A percentile compares a stretch with the other conserved stretches of the same genome.
phyloP scores from a whole-genome alignment of 306 rosid genomes.

The Mimosa bimucronata region DNA sequence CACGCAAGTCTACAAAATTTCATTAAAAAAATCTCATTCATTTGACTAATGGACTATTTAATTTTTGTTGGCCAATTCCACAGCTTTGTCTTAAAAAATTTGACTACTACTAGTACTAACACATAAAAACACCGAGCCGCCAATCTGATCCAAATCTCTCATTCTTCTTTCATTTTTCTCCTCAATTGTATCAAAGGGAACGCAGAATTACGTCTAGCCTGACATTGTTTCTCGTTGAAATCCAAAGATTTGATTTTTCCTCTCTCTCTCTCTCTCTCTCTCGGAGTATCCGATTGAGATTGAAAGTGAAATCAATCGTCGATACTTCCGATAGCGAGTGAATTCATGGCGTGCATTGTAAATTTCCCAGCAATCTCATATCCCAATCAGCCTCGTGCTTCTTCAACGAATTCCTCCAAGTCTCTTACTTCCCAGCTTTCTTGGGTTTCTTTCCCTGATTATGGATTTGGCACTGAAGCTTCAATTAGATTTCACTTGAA shows the following conservation, averaged over 20 bases:
- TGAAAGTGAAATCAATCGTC: not conserved
- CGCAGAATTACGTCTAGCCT: not conserved
- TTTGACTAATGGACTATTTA: not conserved
- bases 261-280: not conserved
- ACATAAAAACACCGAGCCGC: not conserved
- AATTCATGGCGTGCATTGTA: conserved; percentile 14
- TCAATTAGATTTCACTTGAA: not conserved
- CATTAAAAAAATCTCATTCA: not conserved
- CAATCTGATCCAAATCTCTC: not conserved
- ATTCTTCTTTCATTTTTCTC: not conserved
- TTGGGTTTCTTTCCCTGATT: not conserved
- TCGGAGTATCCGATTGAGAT: not conserved
- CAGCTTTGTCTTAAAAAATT: not conserved
- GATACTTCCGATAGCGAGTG: not conserved
- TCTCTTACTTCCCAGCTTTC: conserved; percentile 37
- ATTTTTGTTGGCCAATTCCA: not conserved
- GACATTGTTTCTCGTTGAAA: not conserved
- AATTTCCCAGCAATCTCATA: not conserved
- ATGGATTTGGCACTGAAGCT: conserved; percentile 5
- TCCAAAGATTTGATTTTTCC: not conserved
- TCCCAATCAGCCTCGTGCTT: conserved; percentile 2
- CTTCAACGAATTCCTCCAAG: not conserved
- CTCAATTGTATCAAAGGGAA: not conserved
- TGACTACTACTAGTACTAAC: not conserved
- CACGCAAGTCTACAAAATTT: not conserved